Evolutionary conservation across 169 alveolate species (phyloP).

Genomic region (Plasmodium fragile): DNA sequence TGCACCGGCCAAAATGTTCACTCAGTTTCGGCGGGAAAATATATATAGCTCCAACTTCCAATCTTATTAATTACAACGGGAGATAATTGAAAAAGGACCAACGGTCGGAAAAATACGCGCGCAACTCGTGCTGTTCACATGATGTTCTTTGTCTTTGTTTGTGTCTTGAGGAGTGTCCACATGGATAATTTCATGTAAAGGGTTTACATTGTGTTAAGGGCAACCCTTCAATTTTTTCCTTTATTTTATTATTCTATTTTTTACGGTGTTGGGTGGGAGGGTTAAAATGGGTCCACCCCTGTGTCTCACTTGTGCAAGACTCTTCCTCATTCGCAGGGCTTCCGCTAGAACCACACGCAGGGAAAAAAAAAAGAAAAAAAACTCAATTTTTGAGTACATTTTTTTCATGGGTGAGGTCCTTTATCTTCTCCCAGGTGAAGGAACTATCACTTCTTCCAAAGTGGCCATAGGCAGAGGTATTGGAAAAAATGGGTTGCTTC

Average conservation of each 20-base stretch:
- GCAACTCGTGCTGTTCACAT: neutral
- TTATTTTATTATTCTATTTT: neutral
- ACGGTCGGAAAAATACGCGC: neutral
- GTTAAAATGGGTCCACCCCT: neutral
- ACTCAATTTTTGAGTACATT: constrained; percentile 48
- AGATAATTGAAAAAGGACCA: neutral
- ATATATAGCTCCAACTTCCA: neutral
- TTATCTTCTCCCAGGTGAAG: constrained; percentile 96
- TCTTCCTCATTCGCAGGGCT: neutral
- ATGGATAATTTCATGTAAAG: neutral
- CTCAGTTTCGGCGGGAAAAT: neutral
- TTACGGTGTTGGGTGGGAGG: neutral
- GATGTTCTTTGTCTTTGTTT: neutral
- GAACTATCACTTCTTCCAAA: constrained; percentile 96
- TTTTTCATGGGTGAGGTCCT: constrained; percentile 87
- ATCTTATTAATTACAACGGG: neutral
- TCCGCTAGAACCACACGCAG: neutral
- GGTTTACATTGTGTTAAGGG: neutral
- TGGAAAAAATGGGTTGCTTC: constrained; percentile 91
- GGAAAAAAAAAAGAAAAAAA: too few species aligned
- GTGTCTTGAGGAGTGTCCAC: neutral
- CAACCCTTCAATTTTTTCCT: neutral
- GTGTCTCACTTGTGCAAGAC: neutral
- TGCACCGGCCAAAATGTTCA: neutral
- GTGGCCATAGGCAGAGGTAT: constrained; percentile 98